Evolutionary conservation across 176 grass and related monocot genomes (phyloP).

Genomic region (Areca catechu): DNA sequence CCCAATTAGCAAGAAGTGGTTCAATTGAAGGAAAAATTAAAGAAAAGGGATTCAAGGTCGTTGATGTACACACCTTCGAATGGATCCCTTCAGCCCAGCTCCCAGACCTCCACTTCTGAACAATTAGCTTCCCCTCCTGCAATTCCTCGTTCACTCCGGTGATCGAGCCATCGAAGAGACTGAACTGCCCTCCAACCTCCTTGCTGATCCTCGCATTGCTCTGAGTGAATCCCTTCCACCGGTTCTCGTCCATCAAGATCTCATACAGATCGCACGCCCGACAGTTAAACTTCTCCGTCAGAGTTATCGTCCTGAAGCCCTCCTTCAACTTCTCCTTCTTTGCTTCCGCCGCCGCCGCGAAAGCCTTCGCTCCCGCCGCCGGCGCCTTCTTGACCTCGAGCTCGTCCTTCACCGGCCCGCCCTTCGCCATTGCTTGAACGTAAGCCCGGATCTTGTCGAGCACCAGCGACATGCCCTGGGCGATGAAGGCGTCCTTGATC

Average conservation of each 20-base stretch:
- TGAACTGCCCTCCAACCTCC: constrained; percentile 89
- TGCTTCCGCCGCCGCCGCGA: constrained; percentile 27
- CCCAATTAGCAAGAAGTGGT: no score
- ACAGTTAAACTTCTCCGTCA: constrained; percentile 91
- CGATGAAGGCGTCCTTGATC: constrained; percentile 82
- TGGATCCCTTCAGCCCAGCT: constrained; percentile 77
- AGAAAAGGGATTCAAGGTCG: background rate
- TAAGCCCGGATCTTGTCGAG: constrained; percentile 71
- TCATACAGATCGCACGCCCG: constrained; percentile 75
- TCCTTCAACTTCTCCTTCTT: constrained; percentile 38
- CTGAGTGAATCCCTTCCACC: constrained; percentile 96
- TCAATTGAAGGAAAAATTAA: background rate
- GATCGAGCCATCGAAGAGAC: constrained; percentile 84
- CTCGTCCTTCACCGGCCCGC: constrained; percentile 89
- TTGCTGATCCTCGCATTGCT: constrained; percentile 86
- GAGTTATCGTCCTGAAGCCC: constrained; percentile 73
- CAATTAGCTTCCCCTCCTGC: constrained; percentile 81
- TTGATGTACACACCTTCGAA: constrained; percentile 39
- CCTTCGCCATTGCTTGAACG: constrained; percentile 58
- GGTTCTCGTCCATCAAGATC: constrained; percentile 94
- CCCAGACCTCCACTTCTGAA: constrained; percentile 83
- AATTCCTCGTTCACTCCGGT: constrained; percentile 78
- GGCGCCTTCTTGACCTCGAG: constrained; percentile 50
- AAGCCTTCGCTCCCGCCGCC: constrained; percentile 38
- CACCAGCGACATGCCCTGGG: constrained; percentile 57